A percentile compares a stretch with the other conserved stretches of the same genome.
These are phyloP conservation scores for Scedosporium boydii DNA, from an alignment of 2,329 filamentous ascomycete species.

Conservation along the genomic window DNA sequence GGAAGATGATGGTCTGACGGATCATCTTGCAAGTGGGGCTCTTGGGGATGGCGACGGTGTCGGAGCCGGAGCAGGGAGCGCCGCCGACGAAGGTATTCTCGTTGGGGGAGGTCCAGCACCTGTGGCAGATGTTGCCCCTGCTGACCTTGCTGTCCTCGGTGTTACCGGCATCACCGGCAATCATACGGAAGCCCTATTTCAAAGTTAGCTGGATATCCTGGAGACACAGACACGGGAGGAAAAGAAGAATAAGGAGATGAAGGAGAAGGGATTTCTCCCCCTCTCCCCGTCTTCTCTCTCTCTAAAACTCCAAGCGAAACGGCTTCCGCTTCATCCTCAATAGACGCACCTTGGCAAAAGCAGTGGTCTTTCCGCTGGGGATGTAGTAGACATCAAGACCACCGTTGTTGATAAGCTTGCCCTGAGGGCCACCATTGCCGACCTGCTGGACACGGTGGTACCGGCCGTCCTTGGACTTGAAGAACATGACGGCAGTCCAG, in stretches of 20 bases:
- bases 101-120: slow-evolving; percentile 35
- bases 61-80: slow-evolving; percentile 37
- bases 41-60: slow-evolving; percentile 39
- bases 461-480: slow-evolving; percentile 20
- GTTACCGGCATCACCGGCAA: slow-evolving; percentile 33
- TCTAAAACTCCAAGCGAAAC: not conserved
- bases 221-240: no score
- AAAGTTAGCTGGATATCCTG: no score
- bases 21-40: slow-evolving; percentile 39
- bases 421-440: slow-evolving; percentile 31
- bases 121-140: slow-evolving; percentile 33
- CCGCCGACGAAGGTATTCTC: slow-evolving; percentile 38
- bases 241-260: not conserved
- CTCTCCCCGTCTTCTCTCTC: not conserved
- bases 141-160: slow-evolving; percentile 27
- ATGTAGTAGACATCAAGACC: slow-evolving; percentile 35
- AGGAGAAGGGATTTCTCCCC: not conserved
- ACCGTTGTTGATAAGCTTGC: slow-evolving; percentile 31
- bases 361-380: slow-evolving; percentile 28
- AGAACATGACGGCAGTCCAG: slow-evolving; percentile 24
- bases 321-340: slow-evolving; percentile 8
- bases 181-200: slow-evolving; percentile 34
- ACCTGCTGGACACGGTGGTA: slow-evolving; percentile 25
- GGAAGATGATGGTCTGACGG: slow-evolving; percentile 43
- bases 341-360: slow-evolving; percentile 25